A percentile compares a stretch with the other conserved stretches of the same genome.
phyloP scores from a whole-genome alignment of 2,329 filamentous ascomycete genomes.

The Huntiella omanensis region DNA sequence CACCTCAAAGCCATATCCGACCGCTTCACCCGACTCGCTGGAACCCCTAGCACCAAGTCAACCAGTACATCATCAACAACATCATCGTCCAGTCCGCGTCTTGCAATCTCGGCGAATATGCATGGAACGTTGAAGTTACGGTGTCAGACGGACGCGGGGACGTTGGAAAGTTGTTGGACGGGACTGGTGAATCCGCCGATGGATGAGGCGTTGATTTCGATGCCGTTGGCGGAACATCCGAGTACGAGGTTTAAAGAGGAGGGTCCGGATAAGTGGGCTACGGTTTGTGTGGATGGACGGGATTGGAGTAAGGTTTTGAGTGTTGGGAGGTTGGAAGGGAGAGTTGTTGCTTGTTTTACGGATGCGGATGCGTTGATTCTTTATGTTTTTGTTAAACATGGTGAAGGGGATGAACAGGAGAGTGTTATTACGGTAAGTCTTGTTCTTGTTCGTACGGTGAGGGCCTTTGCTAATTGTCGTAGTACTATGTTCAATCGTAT shows the following conservation, averaged over 20 bases:
- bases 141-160: conserved; percentile 65
- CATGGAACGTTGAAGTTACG: conserved; percentile 67
- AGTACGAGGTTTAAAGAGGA: conserved; percentile 60
- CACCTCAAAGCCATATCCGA: conserved; percentile 91
- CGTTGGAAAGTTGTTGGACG: conserved; percentile 72
- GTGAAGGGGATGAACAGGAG: conserved; percentile 44
- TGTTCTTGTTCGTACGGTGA: background rate
- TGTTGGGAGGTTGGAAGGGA: conserved; percentile 71
- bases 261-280: conserved; percentile 71
- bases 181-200: conserved; percentile 74
- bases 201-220: conserved; percentile 55
- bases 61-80: conserved; percentile 11
- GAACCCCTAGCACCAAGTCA: conserved; percentile 15
- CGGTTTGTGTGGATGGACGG: conserved; percentile 74
- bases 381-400: conserved; percentile 61
- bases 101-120: conserved; percentile 88
- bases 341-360: conserved; percentile 82
- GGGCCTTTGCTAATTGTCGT: background rate
- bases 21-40: conserved; percentile 74
- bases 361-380: conserved; percentile 64
- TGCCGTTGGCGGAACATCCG: conserved; percentile 59
- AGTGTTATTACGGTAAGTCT: conserved; percentile 54
- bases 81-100: conserved; percentile 15
- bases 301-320: conserved; percentile 93
- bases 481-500: conserved; percentile 28